Conservation (phyloP, 768 basidiomycete genomes). For the Trichaptum fuscoviolaceum region DNA sequence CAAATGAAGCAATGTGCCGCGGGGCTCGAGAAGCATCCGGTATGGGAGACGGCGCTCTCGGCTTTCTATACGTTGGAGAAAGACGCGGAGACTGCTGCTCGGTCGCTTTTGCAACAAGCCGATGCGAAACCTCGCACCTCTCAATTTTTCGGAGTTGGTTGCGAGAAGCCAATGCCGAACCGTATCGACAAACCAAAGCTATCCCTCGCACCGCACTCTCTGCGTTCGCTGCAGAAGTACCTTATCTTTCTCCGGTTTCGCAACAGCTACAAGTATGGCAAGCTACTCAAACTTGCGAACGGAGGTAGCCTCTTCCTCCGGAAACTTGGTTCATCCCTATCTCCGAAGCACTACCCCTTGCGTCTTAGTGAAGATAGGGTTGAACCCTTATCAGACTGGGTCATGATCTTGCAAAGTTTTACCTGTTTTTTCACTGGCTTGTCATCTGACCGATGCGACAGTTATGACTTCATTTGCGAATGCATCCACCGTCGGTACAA, state of each 20-base stretch:
- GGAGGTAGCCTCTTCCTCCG: slow-evolving; percentile 20
- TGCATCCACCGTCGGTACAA: slow-evolving; percentile 41
- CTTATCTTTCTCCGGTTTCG: slow-evolving; percentile 54
- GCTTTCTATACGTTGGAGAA: slow-evolving; percentile 40
- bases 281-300: slow-evolving; percentile 28
- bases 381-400: slow-evolving; percentile 12
- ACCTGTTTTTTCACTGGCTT: slow-evolving; percentile 24
- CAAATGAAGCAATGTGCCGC: slow-evolving; percentile 33
- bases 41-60: slow-evolving; percentile 36
- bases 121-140: slow-evolving; percentile 16
- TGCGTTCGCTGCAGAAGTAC: slow-evolving; percentile 42
- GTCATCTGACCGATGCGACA: slow-evolving; percentile 4
- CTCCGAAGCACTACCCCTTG: slow-evolving; percentile 15
- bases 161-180: slow-evolving; percentile 10
- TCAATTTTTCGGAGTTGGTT: slow-evolving; percentile 14
- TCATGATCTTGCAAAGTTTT: slow-evolving; percentile 20
- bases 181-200: slow-evolving; percentile 21
- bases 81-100: slow-evolving; percentile 35
- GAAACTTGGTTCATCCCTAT: slow-evolving; percentile 10
- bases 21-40: slow-evolving; percentile 32
- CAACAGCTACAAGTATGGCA: slow-evolving; percentile 43
- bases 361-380: slow-evolving; percentile 11
- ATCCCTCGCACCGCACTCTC: slow-evolving; percentile 25
- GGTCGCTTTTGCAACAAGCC: slow-evolving; percentile 29
- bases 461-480: slow-evolving; percentile 14